Conservation (phyloP, 768 basidiomycete species). For the Kwoniella dejecticola region DNA sequence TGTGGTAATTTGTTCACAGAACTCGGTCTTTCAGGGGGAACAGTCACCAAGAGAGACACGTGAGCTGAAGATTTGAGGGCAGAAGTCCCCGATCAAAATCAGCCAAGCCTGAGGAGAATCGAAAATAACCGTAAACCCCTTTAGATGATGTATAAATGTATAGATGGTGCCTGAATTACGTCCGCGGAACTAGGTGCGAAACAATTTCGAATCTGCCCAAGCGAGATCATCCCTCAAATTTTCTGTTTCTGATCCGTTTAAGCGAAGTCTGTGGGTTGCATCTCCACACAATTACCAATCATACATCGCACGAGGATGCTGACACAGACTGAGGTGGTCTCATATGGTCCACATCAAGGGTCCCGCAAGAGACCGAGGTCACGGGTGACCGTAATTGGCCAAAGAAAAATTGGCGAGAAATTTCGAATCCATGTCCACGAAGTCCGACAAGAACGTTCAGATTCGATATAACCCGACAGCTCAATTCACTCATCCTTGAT, state of each 20-base stretch:
- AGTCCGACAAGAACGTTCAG: neutral
- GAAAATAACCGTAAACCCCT: no score
- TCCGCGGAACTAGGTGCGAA: neutral
- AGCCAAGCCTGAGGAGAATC: no score
- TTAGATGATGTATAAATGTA: no score
- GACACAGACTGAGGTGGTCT: neutral
- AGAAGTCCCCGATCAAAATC: no score
- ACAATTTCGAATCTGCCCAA: slow-evolving; percentile 11
- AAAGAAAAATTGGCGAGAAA: slow-evolving; percentile 3
- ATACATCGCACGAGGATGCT: neutral
- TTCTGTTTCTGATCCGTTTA: neutral
- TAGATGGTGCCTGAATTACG: neutral
- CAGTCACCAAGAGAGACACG: no score
- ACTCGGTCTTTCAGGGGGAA: no score
- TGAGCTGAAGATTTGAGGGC: neutral
- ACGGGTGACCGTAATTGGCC: neutral
- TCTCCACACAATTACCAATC: neutral
- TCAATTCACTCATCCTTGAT: neutral
- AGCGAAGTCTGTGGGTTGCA: neutral
- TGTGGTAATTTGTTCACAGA: slow-evolving; percentile 6
- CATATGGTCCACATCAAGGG: slow-evolving; percentile 3
- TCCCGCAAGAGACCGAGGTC: neutral
- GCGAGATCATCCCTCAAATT: neutral
- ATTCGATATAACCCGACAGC: neutral
- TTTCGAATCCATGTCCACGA: neutral